Conservation (phyloP, 176 grass and related monocot species). For the Musa acuminata region DNA sequence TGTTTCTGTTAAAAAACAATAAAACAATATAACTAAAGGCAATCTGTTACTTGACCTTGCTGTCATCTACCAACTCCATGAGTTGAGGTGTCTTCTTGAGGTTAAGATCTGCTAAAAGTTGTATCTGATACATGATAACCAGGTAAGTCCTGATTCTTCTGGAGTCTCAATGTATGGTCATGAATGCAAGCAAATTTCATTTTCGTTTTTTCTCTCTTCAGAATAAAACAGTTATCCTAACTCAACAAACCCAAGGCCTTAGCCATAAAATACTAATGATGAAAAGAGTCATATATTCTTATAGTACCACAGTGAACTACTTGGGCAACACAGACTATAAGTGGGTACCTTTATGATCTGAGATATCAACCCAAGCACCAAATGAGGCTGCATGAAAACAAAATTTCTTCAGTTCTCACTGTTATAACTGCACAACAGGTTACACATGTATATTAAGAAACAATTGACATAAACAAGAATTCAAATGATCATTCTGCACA, state of each 20-base stretch:
- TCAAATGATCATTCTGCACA: background rate
- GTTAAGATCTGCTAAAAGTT: conserved; percentile 96
- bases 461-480: background rate
- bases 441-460: background rate
- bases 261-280: no score
- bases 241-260: no score
- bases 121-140: conserved; percentile 49
- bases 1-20: conserved; percentile 15
- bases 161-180: background rate
- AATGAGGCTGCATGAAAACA: conserved; percentile 68
- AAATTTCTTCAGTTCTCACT: background rate
- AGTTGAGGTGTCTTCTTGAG: conserved; percentile 96
- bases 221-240: background rate
- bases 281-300: background rate
- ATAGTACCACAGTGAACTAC: background rate
- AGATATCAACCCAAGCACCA: conserved; percentile 97
- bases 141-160: background rate
- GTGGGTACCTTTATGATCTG: conserved; percentile 92
- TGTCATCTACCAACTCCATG: conserved; percentile 88
- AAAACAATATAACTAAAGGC: background rate
- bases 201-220: background rate
- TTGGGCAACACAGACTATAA: background rate
- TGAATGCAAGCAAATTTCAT: no score
- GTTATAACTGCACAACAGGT: background rate
- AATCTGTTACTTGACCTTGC: conserved; percentile 33